Evolutionary conservation across 1,139 yeast species (phyloP).

Genomic region (Yamadazyma atlantica): DNA sequence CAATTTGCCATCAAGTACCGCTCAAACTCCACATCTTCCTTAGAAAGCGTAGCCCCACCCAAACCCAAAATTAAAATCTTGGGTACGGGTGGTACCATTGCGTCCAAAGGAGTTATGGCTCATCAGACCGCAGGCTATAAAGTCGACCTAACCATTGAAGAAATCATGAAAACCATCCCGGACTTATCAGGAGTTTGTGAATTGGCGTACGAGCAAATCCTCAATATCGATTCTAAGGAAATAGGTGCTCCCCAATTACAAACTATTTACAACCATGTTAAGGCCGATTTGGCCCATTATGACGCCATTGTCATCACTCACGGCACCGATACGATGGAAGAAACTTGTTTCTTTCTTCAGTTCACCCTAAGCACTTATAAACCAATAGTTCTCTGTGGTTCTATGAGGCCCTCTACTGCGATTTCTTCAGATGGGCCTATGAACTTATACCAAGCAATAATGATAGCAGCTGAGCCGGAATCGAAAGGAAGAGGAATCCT

Average conservation of each 20-base stretch:
- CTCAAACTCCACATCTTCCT: slow-evolving; percentile 15
- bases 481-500: slow-evolving; percentile 60
- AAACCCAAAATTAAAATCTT: slow-evolving; percentile 54
- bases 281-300: slow-evolving; percentile 44
- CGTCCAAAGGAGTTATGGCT: slow-evolving; percentile 57
- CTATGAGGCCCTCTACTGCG: slow-evolving; percentile 72
- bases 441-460: slow-evolving; percentile 69
- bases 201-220: slow-evolving; percentile 62
- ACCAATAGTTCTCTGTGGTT: slow-evolving; percentile 68
- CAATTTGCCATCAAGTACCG: slow-evolving; percentile 18
- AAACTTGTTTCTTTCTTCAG: slow-evolving; percentile 68
- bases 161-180: slow-evolving; percentile 57
- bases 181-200: slow-evolving; percentile 59
- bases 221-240: slow-evolving; percentile 66
- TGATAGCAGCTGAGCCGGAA: slow-evolving; percentile 53
- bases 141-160: slow-evolving; percentile 66
- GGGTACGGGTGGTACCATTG: slow-evolving; percentile 77
- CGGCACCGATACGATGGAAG: slow-evolving; percentile 73
- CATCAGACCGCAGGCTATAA: slow-evolving; percentile 68
- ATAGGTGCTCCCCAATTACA: slow-evolving; percentile 44
- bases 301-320: slow-evolving; percentile 67
- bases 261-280: slow-evolving; percentile 39
- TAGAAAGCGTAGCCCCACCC: slow-evolving; percentile 8
- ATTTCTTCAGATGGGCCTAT: slow-evolving; percentile 72
- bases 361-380: slow-evolving; percentile 54